Conservation (phyloP, 1,284 basidiomycete genomes). For the Ceratobasidium sp. region DNA sequence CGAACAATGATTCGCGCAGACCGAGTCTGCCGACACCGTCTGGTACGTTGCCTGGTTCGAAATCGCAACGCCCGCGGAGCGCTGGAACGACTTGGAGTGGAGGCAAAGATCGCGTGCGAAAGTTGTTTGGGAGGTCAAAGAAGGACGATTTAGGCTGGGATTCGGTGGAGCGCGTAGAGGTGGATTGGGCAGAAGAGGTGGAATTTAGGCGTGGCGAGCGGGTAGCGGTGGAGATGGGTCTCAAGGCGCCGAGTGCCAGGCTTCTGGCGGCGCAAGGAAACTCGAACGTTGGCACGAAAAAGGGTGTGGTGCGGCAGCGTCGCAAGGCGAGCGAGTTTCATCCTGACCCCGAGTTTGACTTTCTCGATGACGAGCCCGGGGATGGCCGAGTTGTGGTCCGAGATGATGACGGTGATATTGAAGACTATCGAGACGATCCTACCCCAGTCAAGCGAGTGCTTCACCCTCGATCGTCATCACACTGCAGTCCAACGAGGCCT, state of each 20-base stretch:
- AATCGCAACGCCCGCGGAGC: slow-evolving; percentile 11
- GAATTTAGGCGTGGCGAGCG: slow-evolving; percentile 36
- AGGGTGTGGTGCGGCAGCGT: not conserved
- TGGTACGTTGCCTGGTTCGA: not conserved
- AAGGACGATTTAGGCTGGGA: slow-evolving; percentile 10
- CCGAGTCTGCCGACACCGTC: slow-evolving; percentile 33
- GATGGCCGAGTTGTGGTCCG: slow-evolving; percentile 7
- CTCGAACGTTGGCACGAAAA: not conserved
- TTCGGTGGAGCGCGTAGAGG: not conserved
- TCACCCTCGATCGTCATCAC: slow-evolving; percentile 34
- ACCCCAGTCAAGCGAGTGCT: slow-evolving; percentile 23
- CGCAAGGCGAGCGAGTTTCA: slow-evolving; percentile 36
- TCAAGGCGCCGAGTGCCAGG: slow-evolving; percentile 24
- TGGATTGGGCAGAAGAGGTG: slow-evolving; percentile 37
- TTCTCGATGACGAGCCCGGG: slow-evolving; percentile 14
- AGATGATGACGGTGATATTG: slow-evolving; percentile 33
- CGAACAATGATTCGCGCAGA: slow-evolving; percentile 15
- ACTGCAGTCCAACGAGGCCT: slow-evolving; percentile 6
- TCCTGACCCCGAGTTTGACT: slow-evolving; percentile 35
- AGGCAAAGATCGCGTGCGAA: slow-evolving; percentile 13
- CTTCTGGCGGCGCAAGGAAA: not conserved
- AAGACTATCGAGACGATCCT: slow-evolving; percentile 27
- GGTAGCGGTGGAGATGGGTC: slow-evolving; percentile 34
- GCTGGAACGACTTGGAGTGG: slow-evolving; percentile 32
- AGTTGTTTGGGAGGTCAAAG: slow-evolving; percentile 6